These are phyloP conservation scores for Coemansia sp. DNA, from an alignment of 192 early-diverging fungal species.

Conservation along the genomic window DNA sequence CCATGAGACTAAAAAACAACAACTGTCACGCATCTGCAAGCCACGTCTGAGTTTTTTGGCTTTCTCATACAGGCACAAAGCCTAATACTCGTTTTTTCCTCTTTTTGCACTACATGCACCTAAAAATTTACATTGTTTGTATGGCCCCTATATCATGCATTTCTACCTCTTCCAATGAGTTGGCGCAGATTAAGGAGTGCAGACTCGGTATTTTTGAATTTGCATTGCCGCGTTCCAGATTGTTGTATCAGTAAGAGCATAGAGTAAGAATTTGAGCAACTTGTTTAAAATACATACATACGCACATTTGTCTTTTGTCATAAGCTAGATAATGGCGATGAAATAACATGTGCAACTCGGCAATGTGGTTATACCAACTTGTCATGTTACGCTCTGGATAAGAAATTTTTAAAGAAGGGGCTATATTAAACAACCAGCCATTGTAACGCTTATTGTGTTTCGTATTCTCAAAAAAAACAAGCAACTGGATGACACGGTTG, in stretches of 20 bases:
- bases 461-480: too few species aligned
- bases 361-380: too few species aligned
- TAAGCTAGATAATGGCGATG: too few species aligned
- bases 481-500: too few species aligned
- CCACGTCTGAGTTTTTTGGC: not conserved
- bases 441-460: too few species aligned
- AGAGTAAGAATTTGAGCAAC: too few species aligned
- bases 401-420: too few species aligned
- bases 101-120: not conserved
- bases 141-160: not conserved
- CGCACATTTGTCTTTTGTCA: too few species aligned
- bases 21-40: conserved; percentile 1
- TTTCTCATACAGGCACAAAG: not conserved
- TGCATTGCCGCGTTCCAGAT: not conserved
- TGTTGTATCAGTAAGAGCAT: not conserved
- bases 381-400: too few species aligned
- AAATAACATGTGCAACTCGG: too few species aligned
- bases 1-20: not conserved
- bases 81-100: not conserved
- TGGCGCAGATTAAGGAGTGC: not conserved
- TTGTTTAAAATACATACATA: too few species aligned
- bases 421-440: too few species aligned
- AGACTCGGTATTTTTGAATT: not conserved
- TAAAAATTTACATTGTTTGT: not conserved
- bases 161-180: not conserved